Percentiles rank a stretch among this genome's conserved stretches.
Evolutionary conservation across 208 protist genomes (phyloP).

Genomic region (Leptomonas pyrrhocoris): DNA sequence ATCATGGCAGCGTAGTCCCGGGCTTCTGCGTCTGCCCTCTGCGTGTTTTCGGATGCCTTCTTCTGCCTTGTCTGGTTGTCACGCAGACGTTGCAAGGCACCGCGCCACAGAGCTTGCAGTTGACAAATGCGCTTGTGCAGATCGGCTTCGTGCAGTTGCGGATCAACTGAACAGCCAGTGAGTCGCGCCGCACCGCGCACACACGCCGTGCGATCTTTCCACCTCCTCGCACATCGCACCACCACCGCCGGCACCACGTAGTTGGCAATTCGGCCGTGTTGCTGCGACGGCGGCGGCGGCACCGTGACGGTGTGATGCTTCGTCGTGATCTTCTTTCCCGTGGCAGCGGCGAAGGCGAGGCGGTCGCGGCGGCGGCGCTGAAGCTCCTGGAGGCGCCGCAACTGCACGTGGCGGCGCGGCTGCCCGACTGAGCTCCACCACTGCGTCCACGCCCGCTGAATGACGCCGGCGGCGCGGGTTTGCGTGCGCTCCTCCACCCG

Average conservation of each 20-base stretch:
- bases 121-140: conserved; percentile 20
- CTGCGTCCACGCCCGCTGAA: conserved; percentile 63
- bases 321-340: neutral
- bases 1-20: conserved; percentile 71
- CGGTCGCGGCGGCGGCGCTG: conserved; percentile 34
- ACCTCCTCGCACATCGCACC: conserved; percentile 42
- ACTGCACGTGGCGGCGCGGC: conserved; percentile 46
- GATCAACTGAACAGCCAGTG: neutral
- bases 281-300: conserved; percentile 5
- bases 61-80: neutral
- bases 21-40: conserved; percentile 28
- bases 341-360: neutral
- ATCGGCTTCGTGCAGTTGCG: conserved; percentile 31
- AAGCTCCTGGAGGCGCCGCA: conserved; percentile 52
- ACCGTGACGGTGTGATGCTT: neutral
- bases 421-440: conserved; percentile 74
- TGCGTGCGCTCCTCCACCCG: conserved; percentile 43
- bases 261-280: conserved; percentile 20
- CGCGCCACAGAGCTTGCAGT: conserved; percentile 51
- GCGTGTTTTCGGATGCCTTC: neutral
- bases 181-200: conserved; percentile 44
- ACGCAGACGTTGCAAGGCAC: neutral
- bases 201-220: conserved; percentile 53
- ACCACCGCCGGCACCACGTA: conserved; percentile 31
- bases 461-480: conserved; percentile 40